Conservation (phyloP, 75 land plant genomes). For the Pinus taeda region DNA sequence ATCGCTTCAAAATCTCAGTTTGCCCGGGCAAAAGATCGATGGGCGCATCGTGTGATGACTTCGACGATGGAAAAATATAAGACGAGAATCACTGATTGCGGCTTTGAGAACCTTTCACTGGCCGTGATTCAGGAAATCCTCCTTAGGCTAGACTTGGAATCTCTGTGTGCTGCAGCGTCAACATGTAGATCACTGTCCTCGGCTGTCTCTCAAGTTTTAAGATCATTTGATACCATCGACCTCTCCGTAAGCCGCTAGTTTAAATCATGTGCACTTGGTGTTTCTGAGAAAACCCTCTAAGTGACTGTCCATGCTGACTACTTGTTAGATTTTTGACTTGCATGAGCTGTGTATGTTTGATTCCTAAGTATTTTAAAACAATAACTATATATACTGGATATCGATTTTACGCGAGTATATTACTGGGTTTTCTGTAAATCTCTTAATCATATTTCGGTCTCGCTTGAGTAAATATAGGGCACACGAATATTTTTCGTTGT, state of each 20-base stretch:
- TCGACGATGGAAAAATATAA: not conserved
- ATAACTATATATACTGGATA: not conserved
- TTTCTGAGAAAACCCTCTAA: too few relatives aligned
- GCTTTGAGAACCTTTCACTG: constrained; percentile 29
- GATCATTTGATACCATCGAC: constrained; percentile 18
- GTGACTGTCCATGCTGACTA: too few relatives aligned
- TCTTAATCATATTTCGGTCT: too few relatives aligned
- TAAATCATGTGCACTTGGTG: not conserved
- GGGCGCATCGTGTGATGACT: too few relatives aligned
- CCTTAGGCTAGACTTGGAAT: constrained; percentile 30
- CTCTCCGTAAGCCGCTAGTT: constrained; percentile 18
- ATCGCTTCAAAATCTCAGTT: too few relatives aligned
- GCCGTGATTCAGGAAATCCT: constrained; percentile 33
- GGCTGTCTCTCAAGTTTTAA: constrained; percentile 25
- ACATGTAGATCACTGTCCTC: constrained; percentile 27
- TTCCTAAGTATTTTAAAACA: not conserved
- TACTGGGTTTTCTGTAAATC: too few relatives aligned
- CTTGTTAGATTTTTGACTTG: too few relatives aligned
- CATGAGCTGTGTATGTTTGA: too few relatives aligned
- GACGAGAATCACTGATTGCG: not conserved
- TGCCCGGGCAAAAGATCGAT: too few relatives aligned
- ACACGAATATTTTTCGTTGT: not conserved
- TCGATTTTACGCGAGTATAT: not conserved
- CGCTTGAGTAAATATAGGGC: too few relatives aligned
- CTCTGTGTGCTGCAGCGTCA: constrained; percentile 47